A percentile compares a stretch with the other conserved stretches of the same genome.
Evolutionary conservation across 2,329 filamentous ascomycete species (phyloP).

Genomic region (Hypoxylon sp.): DNA sequence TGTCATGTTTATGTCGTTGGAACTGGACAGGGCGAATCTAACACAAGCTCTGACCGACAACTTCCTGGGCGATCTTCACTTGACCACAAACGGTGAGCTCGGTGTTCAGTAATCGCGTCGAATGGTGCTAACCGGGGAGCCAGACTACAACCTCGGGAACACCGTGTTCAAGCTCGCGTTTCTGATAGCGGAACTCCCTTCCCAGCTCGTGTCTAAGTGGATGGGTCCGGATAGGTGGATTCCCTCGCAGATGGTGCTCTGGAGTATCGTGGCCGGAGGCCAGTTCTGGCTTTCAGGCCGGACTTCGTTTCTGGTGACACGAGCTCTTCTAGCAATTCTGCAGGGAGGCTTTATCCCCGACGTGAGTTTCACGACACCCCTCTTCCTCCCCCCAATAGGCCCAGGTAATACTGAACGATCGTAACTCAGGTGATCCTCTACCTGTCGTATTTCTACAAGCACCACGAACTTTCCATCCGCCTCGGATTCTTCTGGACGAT

Average conservation of each 20-base stretch:
- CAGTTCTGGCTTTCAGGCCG: conserved; percentile 42
- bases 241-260: conserved; percentile 41
- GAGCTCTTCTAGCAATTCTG: conserved; percentile 37
- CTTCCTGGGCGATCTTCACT: conserved; percentile 56
- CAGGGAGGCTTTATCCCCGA: conserved; percentile 48
- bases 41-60: conserved; percentile 62
- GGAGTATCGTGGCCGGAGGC: conserved; percentile 38
- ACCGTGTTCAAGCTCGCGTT: conserved; percentile 66
- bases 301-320: conserved; percentile 38
- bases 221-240: conserved; percentile 46
- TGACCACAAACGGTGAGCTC: conserved; percentile 58
- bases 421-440: conserved; percentile 41
- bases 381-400: too few species aligned
- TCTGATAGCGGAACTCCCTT: conserved; percentile 68
- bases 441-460: conserved; percentile 47
- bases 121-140: neutral
- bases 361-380: conserved; percentile 14
- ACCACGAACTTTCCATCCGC: conserved; percentile 52
- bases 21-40: conserved; percentile 62
- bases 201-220: conserved; percentile 69
- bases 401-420: neutral
- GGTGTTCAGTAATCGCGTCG: neutral
- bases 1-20: conserved; percentile 62
- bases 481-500: conserved; percentile 54
- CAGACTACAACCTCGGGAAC: conserved; percentile 65